These are phyloP conservation scores for Trichoderma sp. DNA, from an alignment of 2,329 filamentous ascomycete species.

Conservation along the genomic window DNA sequence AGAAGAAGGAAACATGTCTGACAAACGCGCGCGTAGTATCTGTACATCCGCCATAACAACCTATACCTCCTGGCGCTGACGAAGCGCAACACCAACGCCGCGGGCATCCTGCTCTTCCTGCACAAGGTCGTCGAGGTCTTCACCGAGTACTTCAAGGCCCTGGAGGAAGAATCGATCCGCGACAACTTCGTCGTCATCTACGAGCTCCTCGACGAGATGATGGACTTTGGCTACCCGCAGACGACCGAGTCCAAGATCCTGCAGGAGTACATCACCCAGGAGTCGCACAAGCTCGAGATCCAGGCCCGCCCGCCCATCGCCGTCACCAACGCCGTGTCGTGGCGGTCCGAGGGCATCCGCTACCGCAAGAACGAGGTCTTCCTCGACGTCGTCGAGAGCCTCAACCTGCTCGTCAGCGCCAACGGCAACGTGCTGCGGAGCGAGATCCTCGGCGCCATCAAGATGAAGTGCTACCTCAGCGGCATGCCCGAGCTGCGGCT, in stretches of 20 bases:
- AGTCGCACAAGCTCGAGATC: slow-evolving; percentile 97
- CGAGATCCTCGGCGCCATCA: slow-evolving; percentile 94
- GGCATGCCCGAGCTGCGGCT: slow-evolving; percentile 96
- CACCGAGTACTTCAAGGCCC: slow-evolving; percentile 98
- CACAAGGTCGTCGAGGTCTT: slow-evolving; percentile 99
- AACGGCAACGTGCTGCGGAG: slow-evolving; percentile 94
- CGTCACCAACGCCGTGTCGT: slow-evolving; percentile 96
- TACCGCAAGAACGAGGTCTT: slow-evolving; percentile 99
- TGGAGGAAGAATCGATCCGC: slow-evolving; percentile 97
- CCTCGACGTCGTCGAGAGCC: slow-evolving; percentile 92
- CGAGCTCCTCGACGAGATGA: slow-evolving; percentile 98
- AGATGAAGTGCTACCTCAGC: slow-evolving; percentile 99
- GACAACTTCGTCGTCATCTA: slow-evolving; percentile 99
- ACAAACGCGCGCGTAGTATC: slow-evolving; percentile 63
- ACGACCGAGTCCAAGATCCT: slow-evolving; percentile 98
- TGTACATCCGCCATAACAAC: slow-evolving; percentile 99
- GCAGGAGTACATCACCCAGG: slow-evolving; percentile 98
- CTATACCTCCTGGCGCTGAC: slow-evolving; percentile 96
- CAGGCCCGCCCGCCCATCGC: slow-evolving; percentile 95
- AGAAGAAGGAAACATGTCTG: background rate
- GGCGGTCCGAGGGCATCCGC: slow-evolving; percentile 95
- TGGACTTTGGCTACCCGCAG: slow-evolving; percentile 99
- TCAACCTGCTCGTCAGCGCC: slow-evolving; percentile 92
- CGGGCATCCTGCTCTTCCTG: slow-evolving; percentile 96
- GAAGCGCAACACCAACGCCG: slow-evolving; percentile 98